Percentiles rank a stretch among this genome's conserved stretches.
Evolutionary conservation across 108 stramenopile genomes (phyloP).

Genomic region (Poteriospumella lacustris): DNA sequence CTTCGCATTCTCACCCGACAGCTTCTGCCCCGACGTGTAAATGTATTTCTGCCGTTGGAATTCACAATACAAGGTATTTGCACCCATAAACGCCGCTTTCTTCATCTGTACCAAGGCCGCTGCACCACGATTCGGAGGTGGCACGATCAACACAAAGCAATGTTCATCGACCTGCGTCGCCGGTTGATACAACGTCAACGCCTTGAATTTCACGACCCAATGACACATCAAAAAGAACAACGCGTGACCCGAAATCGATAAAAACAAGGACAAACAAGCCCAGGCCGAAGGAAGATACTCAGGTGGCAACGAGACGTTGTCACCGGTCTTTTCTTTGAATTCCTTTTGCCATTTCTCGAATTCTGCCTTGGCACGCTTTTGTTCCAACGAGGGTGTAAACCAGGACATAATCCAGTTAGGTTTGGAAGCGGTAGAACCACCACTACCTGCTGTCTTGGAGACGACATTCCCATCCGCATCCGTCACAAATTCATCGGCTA

Average conservation of each 20-base stretch:
- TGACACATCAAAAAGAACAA: constrained; percentile 14
- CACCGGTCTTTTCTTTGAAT: constrained; percentile 13
- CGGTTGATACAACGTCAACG: not conserved
- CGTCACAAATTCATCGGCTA: not conserved
- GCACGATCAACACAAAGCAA: not conserved
- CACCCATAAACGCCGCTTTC: not conserved
- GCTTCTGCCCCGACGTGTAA: not conserved
- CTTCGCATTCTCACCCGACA: not conserved
- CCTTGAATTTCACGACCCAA: constrained; percentile 1
- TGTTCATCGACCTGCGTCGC: not conserved
- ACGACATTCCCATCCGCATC: not conserved
- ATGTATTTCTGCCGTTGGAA: constrained; percentile 12
- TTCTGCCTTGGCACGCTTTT: constrained; percentile 2
- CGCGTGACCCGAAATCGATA: not conserved
- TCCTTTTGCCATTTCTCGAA: constrained; percentile 22
- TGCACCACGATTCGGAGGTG: constrained; percentile 9
- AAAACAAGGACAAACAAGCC: not conserved
- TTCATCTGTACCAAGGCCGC: not conserved
- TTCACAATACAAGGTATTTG: not conserved
- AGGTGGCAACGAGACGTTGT: not conserved
- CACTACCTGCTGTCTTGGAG: not conserved
- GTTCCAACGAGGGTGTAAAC: not conserved
- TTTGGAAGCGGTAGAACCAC: not conserved
- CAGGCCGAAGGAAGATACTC: constrained; percentile 17
- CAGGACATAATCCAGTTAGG: not conserved